Evolutionary conservation across 2,329 filamentous ascomycete genomes (phyloP), one percentile per base, ranked within the genome.

Genomic region (Helotiales sp.): DNA sequence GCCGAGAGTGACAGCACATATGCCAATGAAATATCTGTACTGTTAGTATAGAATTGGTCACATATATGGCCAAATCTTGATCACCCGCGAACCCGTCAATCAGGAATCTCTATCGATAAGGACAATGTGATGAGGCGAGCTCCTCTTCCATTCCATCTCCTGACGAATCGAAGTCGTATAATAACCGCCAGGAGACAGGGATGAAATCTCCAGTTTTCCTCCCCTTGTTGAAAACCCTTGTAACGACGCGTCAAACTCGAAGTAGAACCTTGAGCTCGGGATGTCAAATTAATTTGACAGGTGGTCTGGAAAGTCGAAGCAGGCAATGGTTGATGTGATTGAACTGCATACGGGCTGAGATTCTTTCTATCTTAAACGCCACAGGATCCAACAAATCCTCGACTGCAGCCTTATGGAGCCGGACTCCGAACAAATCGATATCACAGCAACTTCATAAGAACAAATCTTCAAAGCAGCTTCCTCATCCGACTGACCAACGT

Each of bases 31-130:
- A 24, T 10, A n/a, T 25, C n/a, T n/a, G n/a, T n/a, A n/a, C n/a
- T n/a, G n/a, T n/a, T n/a, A n/a, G n/a, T n/a, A n/a, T 5, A 27
- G 19, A 25, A 15, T 25, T 7, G 22, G 40, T 25, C 27, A 44
- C 40, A 44, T 27, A 12, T 15, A 24, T 24, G 40, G 40, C 22
- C 40, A 27, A 15, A 36, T 51, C 31, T 52, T 31, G 22, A 25
- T 42, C 2, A 19, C 15, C 3, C 12, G 17, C 24, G 25, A 36
- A 51, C 29, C 54, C 54, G 52, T 59, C 54, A 60, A 63, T 60
- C 60, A 54, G 12, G 38, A 31, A 29, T 36, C 52, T 53, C 49
- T 60, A 57, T 64, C 62, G 60, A 64, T 63, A 61, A 63, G 53
- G 12, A 54, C 33, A 49, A n/a, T 52, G 53, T 58, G 57, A 60